Conservation (phyloP, 2,329 filamentous ascomycete genomes). For the Fusarium floridanum region DNA sequence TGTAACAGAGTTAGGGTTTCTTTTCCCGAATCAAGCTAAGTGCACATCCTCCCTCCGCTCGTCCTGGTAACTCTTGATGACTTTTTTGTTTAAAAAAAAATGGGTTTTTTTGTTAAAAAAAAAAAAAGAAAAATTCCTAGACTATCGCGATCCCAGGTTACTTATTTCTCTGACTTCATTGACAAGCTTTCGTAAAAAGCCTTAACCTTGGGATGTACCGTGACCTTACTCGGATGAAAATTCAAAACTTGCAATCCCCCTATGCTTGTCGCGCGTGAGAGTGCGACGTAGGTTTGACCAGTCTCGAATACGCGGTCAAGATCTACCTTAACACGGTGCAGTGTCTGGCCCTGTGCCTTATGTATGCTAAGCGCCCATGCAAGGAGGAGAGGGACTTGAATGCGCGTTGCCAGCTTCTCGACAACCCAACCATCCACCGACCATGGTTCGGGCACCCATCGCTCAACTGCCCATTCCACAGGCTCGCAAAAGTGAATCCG, state of each 20-base stretch:
- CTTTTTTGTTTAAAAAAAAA: no score
- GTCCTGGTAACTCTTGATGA: no score
- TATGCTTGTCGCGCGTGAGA: background rate
- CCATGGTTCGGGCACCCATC: background rate
- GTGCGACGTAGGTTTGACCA: background rate
- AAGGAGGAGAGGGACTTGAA: background rate
- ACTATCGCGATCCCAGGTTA: no score
- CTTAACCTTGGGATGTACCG: background rate
- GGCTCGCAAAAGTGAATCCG: background rate
- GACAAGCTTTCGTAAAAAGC: background rate
- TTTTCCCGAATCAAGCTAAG: no score
- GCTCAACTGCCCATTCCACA: background rate
- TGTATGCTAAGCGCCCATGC: background rate
- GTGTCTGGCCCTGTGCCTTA: background rate
- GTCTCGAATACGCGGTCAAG: background rate
- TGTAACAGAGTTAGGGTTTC: no score
- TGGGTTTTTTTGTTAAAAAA: no score
- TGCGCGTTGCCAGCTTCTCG: background rate
- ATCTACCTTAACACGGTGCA: background rate
- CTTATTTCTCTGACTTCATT: no score
- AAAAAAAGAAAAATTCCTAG: no score
- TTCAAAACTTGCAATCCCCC: background rate
- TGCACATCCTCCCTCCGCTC: no score
- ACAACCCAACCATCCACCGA: background rate
- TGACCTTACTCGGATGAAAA: background rate